Evolutionary conservation across 225 moss, liverwort and hornwort genomes (phyloP), one percentile per base, ranked within the genome.

Genomic region (Antitrichia curtipendula): DNA sequence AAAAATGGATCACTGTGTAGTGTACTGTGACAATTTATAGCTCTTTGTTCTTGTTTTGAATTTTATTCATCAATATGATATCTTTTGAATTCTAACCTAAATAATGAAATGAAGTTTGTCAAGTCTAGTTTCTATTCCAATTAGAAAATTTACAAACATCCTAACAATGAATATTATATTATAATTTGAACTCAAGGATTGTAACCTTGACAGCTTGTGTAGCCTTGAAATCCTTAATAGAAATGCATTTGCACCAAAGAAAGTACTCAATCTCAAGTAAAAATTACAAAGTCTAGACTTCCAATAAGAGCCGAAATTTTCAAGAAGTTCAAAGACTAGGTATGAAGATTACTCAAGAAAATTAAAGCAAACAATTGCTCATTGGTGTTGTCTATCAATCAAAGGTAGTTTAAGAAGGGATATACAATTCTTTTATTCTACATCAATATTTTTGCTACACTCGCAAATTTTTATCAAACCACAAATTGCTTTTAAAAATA

Each of bases 401-500:
- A 17, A 11, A 34, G 34, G 17, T 63, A 34, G 36, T 19, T 64
- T 64, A 34, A 64, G 5, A 0, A 34, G 1, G 8, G 5, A 0
- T 64, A 32, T 8, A 10, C 34, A 18, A 64, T 19, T 10, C 9
- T 34, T 63, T 64, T 6, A 1, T 18, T 64, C 64, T 10, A 64
- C 10, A 36, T 36, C 64, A 64, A 64, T 64, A 64, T 64, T 64
- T 36, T 19, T 34, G 19, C 6, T 64, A 10, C 18, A 64, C 36
- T 6, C 19, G 3, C 10, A 34, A 64, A 20, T 19, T 36, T 2
- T 20, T 3, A 65, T 65, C 3, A 1, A 65, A 36, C 11, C 11
- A 9, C 4, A 36, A 1, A 20, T 20, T 65, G 36, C 20, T 36
- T n/a, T 20, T 0, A 20, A 1, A 10, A 65, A 2, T 0, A 0